Base-by-base conservation (phyloP, 805 yeast species). In the Saccharomycopsis schoenii region DNA sequence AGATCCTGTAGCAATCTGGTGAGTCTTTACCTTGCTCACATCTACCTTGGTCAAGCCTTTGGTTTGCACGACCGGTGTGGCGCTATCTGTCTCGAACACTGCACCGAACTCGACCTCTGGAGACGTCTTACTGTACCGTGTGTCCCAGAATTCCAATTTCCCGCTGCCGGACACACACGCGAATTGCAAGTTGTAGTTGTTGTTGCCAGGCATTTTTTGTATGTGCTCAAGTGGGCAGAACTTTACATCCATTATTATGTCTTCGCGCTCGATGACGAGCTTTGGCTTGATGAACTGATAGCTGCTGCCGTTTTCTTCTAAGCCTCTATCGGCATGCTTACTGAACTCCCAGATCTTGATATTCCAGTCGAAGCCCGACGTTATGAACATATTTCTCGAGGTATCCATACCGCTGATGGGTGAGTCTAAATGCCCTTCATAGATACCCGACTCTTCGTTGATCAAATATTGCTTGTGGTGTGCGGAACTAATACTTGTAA, bases 291-390 rank as follows among this genome's bases (percentile, higher is more conserved):
- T 15, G 5, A 56, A 42, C 11, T 57, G 58, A 6, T 57, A n/a
- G 19, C 41, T 17, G 41, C 14, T 21, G 10, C 24, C 39, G n/a
- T 41, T 40, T 9, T 55, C 36, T 8, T 55, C 50, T 37, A 19
- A 39, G 4, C 19, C 50, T 6, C 19, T n/a, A 1, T 25, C n/a
- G 8, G 12, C 15, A 12, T 29, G 5, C 21, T 15, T 54, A 21
- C 56, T 39, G n/a, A 37, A 54, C 41, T 68, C 69, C 74, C 74
- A 72, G 6, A 72, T 39, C 21, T 58, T 63, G 9, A 71, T 66
- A 24, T 66, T 67, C 72, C 74, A 73, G 51, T 73, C 76, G 62
- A 70, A 65, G 0, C 74, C 69, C 42, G 69, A 61, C 0, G 72
- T 62, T 0, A 72, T 17, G 47, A 73, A 71, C 10, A 70, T 58